These are phyloP conservation scores for Candida dubliniensis DNA, from an alignment of 1,139 yeast genomes.

Conservation along the genomic window DNA sequence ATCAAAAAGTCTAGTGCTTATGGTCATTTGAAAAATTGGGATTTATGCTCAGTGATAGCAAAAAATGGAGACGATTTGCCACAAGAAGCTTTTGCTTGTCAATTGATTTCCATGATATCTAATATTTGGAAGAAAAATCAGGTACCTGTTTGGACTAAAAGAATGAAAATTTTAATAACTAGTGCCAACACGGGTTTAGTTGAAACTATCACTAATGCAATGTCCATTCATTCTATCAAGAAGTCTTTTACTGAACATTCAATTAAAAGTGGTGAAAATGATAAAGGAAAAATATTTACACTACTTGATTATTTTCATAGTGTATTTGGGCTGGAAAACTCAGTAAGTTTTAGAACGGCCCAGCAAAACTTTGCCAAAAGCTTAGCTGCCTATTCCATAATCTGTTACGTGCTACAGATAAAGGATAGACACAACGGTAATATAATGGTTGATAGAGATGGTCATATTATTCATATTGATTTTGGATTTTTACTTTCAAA, in stretches of 20 bases:
- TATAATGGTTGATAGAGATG: constrained; percentile 89
- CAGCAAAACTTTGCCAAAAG: constrained; percentile 82
- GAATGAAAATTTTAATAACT: constrained; percentile 88
- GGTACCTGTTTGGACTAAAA: constrained; percentile 83
- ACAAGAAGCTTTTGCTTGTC: constrained; percentile 98
- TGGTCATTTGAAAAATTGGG: constrained; percentile 93
- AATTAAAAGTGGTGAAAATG: constrained; percentile 61
- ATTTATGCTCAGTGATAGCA: constrained; percentile 88
- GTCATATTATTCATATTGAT: constrained; percentile 93
- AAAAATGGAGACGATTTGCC: constrained; percentile 94
- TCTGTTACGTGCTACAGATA: constrained; percentile 85
- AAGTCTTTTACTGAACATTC: constrained; percentile 83
- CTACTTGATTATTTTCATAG: constrained; percentile 73
- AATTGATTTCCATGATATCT: constrained; percentile 81
- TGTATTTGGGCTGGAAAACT: constrained; percentile 63
- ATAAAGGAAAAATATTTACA: constrained; percentile 68
- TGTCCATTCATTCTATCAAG: constrained; percentile 90
- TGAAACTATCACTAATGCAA: constrained; percentile 91
- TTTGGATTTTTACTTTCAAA: constrained; percentile 91
- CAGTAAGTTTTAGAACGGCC: constrained; percentile 61
- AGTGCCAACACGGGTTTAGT: constrained; percentile 90
- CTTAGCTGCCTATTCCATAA: constrained; percentile 83
- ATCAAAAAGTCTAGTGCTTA: constrained; percentile 73
- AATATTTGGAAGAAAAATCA: constrained; percentile 72
- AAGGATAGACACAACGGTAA: constrained; percentile 97